These are phyloP conservation scores for Phytophthora sp. DNA, from an alignment of 352 stramenopile species.

Conservation along the genomic window DNA sequence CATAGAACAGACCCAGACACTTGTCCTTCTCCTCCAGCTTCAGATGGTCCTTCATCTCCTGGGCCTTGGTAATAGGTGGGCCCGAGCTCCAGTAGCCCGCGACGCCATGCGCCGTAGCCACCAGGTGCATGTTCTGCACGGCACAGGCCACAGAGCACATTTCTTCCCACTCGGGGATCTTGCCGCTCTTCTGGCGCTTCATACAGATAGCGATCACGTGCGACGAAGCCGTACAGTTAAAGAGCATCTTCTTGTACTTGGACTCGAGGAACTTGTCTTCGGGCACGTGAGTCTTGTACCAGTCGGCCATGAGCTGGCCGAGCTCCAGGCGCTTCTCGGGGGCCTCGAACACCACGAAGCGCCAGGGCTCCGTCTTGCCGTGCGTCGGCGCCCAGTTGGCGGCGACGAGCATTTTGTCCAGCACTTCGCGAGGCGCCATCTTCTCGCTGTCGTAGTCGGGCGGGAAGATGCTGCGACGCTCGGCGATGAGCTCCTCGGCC, in stretches of 20 bases:
- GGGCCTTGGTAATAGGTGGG: slow-evolving; percentile 53
- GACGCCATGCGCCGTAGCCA: slow-evolving; percentile 66
- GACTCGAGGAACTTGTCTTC: slow-evolving; percentile 75
- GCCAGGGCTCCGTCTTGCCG: slow-evolving; percentile 82
- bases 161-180: slow-evolving; percentile 84
- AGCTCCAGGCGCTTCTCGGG: slow-evolving; percentile 60
- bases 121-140: slow-evolving; percentile 88
- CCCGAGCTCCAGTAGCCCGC: slow-evolving; percentile 90
- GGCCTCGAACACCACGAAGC: slow-evolving; percentile 76
- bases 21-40: slow-evolving; percentile 73
- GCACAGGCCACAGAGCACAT: slow-evolving; percentile 75
- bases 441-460: slow-evolving; percentile 66
- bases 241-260: slow-evolving; percentile 83
- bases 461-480: slow-evolving; percentile 80
- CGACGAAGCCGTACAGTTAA: slow-evolving; percentile 70
- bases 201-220: slow-evolving; percentile 88
- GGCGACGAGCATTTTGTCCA: slow-evolving; percentile 79
- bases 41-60: slow-evolving; percentile 87
- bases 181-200: slow-evolving; percentile 85
- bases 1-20: slow-evolving; percentile 87
- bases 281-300: slow-evolving; percentile 74
- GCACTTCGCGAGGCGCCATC: slow-evolving; percentile 55
- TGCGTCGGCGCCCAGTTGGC: slow-evolving; percentile 89
- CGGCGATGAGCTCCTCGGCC: slow-evolving; percentile 78
- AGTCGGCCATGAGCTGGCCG: slow-evolving; percentile 65